Base-by-base conservation (phyloP, 805 yeast genomes). In the Pichia phayaonensis region DNA sequence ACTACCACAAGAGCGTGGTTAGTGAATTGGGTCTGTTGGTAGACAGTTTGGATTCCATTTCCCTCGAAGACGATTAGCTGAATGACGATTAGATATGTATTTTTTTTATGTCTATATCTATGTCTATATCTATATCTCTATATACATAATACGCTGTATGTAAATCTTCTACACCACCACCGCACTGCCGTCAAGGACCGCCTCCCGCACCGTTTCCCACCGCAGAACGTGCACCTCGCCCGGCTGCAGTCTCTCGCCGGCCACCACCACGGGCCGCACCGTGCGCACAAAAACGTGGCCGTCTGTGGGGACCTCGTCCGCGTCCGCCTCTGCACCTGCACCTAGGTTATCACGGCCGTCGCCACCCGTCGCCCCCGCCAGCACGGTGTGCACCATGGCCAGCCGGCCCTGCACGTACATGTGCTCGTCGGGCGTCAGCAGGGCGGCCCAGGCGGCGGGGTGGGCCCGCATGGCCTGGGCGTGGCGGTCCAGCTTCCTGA, bases 401-500 rank as follows among this genome's bases (percentile, higher is more conserved):
- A 83, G 76, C 65, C 90, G 96, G 47, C 72, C 69, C 50, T 77
- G 79, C 77, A 88, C 80, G 62, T 88, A 90, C 5, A 70, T 70
- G 1, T 72, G 62, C 61, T 90, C 97, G 38, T 77, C 76, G 1
- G 65, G 59, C 1, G 90, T 82, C 46, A 89, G 64, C 44, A 11
- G 7, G 29, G 73, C 71, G 44, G 62, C 60, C 10, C 67, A 40
- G 21, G 67, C 65, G 0, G 62, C 62, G 20, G n/a, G n/a, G n/a
- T n/a, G n/a, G n/a, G 72, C 75, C 52, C 81, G 72, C 53, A 88
- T 80, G 59, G 71, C 80, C 5, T 86, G 69, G 24, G 88, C 73
- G 65, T 70, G 83, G 54, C 74, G 75, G 68, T 90, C 97, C 45
- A 94, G 78, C 66, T 86, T 90, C 53, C 72, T 69, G 50, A 90